phyloP scores from a whole-genome alignment of 768 basidiomycete genomes.

The Sarcomyxa edulis region DNA sequence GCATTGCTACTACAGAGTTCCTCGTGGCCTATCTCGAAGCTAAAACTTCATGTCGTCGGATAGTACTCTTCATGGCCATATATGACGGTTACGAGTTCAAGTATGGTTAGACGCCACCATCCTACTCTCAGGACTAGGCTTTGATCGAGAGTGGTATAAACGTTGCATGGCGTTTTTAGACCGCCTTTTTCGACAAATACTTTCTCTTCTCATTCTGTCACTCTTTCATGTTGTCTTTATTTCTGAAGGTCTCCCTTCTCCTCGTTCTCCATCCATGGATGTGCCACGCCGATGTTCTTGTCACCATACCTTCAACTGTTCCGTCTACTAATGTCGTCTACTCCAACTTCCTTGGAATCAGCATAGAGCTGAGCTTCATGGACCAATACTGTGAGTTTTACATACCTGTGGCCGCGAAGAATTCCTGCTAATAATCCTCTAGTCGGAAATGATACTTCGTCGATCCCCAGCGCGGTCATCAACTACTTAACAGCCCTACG shows the following conservation, averaged over 20 bases:
- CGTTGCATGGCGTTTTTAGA: no score
- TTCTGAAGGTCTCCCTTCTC: conserved; percentile 8
- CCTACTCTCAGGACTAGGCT: no score
- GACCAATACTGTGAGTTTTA: conserved; percentile 44
- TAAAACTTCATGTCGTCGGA: no score
- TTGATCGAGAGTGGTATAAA: no score
- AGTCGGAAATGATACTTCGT: conserved; percentile 49
- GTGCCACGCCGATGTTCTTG: conserved; percentile 16
- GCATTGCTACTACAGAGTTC: no score
- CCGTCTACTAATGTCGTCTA: conserved; percentile 33
- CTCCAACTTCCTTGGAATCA: conserved; percentile 59
- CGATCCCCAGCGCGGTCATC: conserved; percentile 47
- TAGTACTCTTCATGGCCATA: no score
- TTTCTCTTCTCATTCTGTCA: neutral
- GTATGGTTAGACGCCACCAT: no score
- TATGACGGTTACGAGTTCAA: no score
- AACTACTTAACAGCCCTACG: conserved; percentile 56
- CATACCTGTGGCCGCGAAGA: conserved; percentile 2
- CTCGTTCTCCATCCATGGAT: conserved; percentile 1
- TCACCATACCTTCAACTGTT: conserved; percentile 28
- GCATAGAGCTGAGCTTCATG: conserved; percentile 59
- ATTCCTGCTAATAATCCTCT: conserved; percentile 2
- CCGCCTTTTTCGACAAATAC: conserved; percentile 5
- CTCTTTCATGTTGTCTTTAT: conserved; percentile 8
- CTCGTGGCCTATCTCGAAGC: no score